These are phyloP conservation scores for Discostella stelligeroides DNA, from an alignment of 108 stramenopile species.

Conservation along the genomic window DNA sequence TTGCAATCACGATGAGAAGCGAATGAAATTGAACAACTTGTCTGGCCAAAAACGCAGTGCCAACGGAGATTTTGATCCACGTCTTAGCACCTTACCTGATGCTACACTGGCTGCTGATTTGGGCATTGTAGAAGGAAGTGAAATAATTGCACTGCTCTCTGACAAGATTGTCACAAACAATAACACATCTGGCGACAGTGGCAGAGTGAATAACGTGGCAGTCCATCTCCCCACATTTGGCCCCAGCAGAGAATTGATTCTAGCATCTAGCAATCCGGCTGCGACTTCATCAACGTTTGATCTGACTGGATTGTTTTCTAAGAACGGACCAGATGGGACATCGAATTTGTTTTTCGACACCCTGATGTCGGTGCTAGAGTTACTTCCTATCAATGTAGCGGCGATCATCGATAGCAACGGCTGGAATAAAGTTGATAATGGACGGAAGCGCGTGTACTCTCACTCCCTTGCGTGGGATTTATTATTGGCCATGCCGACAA, in stretches of 20 bases:
- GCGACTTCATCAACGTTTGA: slow-evolving; percentile 34
- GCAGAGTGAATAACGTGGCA: slow-evolving; percentile 1
- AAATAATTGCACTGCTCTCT: slow-evolving; percentile 72
- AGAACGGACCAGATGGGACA: slow-evolving; percentile 54
- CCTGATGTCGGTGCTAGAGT: slow-evolving; percentile 68
- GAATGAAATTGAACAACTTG: slow-evolving; percentile 65
- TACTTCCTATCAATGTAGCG: slow-evolving; percentile 45
- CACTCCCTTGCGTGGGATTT: slow-evolving; percentile 91
- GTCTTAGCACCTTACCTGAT: slow-evolving; percentile 57
- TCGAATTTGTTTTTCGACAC: slow-evolving; percentile 70
- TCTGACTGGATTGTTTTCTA: slow-evolving; percentile 65
- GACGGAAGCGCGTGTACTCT: slow-evolving; percentile 31
- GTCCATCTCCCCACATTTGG: not conserved
- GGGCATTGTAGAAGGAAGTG: slow-evolving; percentile 75
- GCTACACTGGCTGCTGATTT: slow-evolving; percentile 72
- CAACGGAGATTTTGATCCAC: slow-evolving; percentile 32
- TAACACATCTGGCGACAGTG: not conserved
- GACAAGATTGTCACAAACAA: slow-evolving; percentile 44
- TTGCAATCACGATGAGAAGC: slow-evolving; percentile 56
- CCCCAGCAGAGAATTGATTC: slow-evolving; percentile 11
- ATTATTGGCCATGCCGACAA: slow-evolving; percentile 91
- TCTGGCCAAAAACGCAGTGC: slow-evolving; percentile 42
- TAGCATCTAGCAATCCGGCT: slow-evolving; percentile 5
- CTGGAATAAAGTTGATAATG: slow-evolving; percentile 22
- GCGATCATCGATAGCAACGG: not conserved